Conservation (phyloP, 2,329 filamentous ascomycete species). For the Davidsoniella virescens region DNA sequence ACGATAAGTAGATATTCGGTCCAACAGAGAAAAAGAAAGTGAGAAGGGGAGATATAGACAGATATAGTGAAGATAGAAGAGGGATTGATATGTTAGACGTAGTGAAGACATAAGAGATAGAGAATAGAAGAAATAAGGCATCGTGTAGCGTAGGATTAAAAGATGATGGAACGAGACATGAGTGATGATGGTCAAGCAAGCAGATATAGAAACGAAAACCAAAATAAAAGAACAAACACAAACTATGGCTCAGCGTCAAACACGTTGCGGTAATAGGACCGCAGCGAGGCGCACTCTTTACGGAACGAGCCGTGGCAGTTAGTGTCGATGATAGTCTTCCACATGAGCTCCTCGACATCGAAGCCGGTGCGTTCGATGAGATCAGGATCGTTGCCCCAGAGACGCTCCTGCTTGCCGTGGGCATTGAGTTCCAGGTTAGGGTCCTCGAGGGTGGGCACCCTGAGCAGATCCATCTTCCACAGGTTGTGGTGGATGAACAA, state of each 20-base stretch:
- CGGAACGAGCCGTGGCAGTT: slow-evolving; percentile 8
- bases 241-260: slow-evolving; percentile 9
- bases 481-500: slow-evolving; percentile 24
- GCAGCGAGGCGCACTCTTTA: slow-evolving; percentile 8
- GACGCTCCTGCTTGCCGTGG: slow-evolving; percentile 2
- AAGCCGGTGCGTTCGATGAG: slow-evolving; percentile 6
- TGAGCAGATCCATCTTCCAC: slow-evolving; percentile 22
- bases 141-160: too few species aligned
- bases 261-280: slow-evolving; percentile 10
- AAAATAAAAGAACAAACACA: slow-evolving; percentile 1
- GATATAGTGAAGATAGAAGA: too few species aligned
- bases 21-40: too few species aligned
- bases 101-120: too few species aligned
- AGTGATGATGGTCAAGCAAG: background rate
- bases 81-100: too few species aligned
- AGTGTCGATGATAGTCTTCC: slow-evolving; percentile 7
- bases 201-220: background rate
- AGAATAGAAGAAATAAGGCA: too few species aligned
- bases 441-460: slow-evolving; percentile 13
- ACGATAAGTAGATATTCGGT: too few species aligned
- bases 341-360: slow-evolving; percentile 10
- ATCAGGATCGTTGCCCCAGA: slow-evolving; percentile 7
- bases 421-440: slow-evolving; percentile 1
- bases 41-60: too few species aligned
- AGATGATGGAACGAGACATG: too few species aligned